These are phyloP conservation scores for Fusarium marasasianum DNA, from an alignment of 2,329 filamentous ascomycete genomes.

Conservation along the genomic window DNA sequence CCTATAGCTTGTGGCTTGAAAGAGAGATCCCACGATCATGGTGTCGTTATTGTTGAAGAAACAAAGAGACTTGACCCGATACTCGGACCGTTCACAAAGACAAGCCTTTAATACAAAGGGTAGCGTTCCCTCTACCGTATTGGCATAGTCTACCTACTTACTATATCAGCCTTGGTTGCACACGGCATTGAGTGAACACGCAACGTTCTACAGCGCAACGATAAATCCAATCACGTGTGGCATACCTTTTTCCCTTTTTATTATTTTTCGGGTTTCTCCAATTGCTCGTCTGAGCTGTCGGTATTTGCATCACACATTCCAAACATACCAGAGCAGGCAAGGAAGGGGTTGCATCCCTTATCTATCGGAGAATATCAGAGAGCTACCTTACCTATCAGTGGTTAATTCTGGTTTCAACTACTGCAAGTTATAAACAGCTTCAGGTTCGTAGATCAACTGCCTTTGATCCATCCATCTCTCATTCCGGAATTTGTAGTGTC, in stretches of 20 bases:
- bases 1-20: conserved; percentile 14
- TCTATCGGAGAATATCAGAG: conserved; percentile 21
- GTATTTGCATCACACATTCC: conserved; percentile 15
- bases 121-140: too few relatives aligned
- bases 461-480: not conserved
- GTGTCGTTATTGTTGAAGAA: not conserved
- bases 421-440: not conserved
- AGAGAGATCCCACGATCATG: not conserved
- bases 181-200: conserved; percentile 2
- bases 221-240: conserved; percentile 19
- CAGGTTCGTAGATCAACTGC: not conserved
- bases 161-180: conserved; percentile 12
- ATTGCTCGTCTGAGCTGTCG: not conserved
- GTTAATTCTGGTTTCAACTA: not conserved
- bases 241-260: not conserved
- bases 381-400: not conserved
- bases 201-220: not conserved
- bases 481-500: conserved; percentile 14
- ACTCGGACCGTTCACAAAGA: not conserved
- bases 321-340: not conserved
- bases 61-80: not conserved
- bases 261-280: not conserved
- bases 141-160: not conserved
- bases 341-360: conserved; percentile 11
- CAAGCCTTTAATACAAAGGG: not conserved